Percentiles rank a stretch among this genome's conserved stretches.
Evolutionary conservation across 2,329 filamentous ascomycete genomes (phyloP).

Genomic region (Drechslera avenae): DNA sequence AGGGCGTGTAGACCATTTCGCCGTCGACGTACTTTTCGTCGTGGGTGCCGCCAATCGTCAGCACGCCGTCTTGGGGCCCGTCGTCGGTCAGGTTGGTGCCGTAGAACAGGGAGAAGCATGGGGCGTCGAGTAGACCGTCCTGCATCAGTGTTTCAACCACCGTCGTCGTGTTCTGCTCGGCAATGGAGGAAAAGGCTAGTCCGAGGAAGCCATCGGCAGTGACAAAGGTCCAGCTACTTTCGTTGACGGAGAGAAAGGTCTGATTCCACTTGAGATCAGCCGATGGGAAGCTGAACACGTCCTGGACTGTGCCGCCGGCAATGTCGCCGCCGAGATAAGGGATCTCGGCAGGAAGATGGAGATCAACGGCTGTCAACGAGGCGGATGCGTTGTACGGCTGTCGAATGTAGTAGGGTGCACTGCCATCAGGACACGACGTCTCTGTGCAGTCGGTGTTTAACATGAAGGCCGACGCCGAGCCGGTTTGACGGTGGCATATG

Average conservation of each 20-base stretch:
- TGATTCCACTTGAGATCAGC: slow-evolving; percentile 23
- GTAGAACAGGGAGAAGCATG: slow-evolving; percentile 23
- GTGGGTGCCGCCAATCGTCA: slow-evolving; percentile 41
- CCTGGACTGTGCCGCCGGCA: slow-evolving; percentile 11
- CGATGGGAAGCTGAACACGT: slow-evolving; percentile 15
- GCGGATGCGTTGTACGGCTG: slow-evolving; percentile 18
- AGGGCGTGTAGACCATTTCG: slow-evolving; percentile 56
- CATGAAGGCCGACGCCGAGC: slow-evolving; percentile 20
- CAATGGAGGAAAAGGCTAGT: slow-evolving; percentile 26
- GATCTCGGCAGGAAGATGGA: slow-evolving; percentile 11
- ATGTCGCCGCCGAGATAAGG: slow-evolving; percentile 22
- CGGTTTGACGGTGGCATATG: slow-evolving; percentile 21
- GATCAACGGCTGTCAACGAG: slow-evolving; percentile 16
- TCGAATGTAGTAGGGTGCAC: slow-evolving; percentile 8
- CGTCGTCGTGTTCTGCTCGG: slow-evolving; percentile 14
- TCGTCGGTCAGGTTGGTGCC: slow-evolving; percentile 15
- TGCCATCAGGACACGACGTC: slow-evolving; percentile 14
- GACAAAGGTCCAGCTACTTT: slow-evolving; percentile 25
- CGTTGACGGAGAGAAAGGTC: slow-evolving; percentile 22
- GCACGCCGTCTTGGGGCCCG: slow-evolving; percentile 17
- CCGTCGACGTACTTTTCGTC: slow-evolving; percentile 66
- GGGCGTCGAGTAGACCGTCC: slow-evolving; percentile 18
- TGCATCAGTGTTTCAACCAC: slow-evolving; percentile 26
- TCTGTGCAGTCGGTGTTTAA: slow-evolving; percentile 21
- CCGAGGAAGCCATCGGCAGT: slow-evolving; percentile 27